These are phyloP conservation scores for Phytophthora nicotianae DNA, from an alignment of 352 stramenopile genomes.

Conservation along the genomic window DNA sequence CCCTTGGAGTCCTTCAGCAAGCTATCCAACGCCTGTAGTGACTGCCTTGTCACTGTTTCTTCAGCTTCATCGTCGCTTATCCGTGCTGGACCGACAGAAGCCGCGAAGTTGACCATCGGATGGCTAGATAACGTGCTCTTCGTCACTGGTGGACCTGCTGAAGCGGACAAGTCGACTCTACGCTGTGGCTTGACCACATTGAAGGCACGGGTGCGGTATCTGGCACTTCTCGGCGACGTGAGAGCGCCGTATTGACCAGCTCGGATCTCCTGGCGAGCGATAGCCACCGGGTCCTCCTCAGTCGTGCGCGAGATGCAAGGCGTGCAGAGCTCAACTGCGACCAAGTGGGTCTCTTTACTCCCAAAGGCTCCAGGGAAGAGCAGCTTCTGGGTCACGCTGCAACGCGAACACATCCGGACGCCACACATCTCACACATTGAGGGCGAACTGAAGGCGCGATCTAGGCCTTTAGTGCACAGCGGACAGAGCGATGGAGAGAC, in stretches of 20 bases:
- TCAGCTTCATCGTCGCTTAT: constrained; percentile 6
- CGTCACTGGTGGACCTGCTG: constrained; percentile 17
- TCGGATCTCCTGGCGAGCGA: constrained; percentile 40
- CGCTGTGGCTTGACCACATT: constrained; percentile 11
- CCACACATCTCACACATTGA: constrained; percentile 39
- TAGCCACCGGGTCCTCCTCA: constrained; percentile 24
- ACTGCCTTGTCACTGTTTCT: constrained; percentile 19
- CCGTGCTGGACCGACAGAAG: constrained; percentile 17
- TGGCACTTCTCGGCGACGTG: constrained; percentile 20
- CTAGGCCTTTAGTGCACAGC: constrained; percentile 21
- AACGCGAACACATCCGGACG: constrained; percentile 35
- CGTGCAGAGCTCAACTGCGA: constrained; percentile 29
- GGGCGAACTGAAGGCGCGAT: constrained; percentile 27
- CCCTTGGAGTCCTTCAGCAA: constrained; percentile 21
- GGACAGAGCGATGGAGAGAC: constrained; percentile 17
- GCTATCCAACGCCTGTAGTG: constrained; percentile 21
- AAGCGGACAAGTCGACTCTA: constrained; percentile 22
- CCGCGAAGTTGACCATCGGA: constrained; percentile 20
- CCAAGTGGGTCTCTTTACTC: constrained; percentile 28
- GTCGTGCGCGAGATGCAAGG: constrained; percentile 31
- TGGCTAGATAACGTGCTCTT: constrained; percentile 7
- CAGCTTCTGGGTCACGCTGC: constrained; percentile 32
- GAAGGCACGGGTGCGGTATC: constrained; percentile 15
- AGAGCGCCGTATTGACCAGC: constrained; percentile 38
- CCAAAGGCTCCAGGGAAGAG: constrained; percentile 25